Evolutionary conservation across 2,329 filamentous ascomycete genomes (phyloP), one percentile per base, ranked within the genome.

Genomic region (Fusarium setosum): DNA sequence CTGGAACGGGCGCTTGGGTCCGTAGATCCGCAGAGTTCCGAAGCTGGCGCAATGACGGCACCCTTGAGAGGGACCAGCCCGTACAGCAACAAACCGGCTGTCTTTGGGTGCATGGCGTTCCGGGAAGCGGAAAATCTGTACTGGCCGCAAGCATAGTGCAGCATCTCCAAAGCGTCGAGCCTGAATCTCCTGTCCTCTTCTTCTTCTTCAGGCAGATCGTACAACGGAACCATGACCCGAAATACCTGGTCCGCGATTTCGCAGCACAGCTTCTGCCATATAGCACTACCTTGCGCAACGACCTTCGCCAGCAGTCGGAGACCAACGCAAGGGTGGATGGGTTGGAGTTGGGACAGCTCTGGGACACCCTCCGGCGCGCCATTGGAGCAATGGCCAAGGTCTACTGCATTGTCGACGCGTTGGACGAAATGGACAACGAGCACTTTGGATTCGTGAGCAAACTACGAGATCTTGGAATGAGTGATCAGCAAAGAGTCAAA

Each of bases 381-480:
- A 37, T 37, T 11, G 35, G 35, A 37, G 35, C 35, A 15, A 37
- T 37, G 35, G 32, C 18, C 13, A 54, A 38, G 24, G 78, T 75
- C 0, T 83, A 77, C 54, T 79, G 76, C 45, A 70, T 83, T 6
- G 75, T 72, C 0, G 81, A 83, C 59, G 81, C 80, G 1, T 70
- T 83, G 4, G 82, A 84, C 59, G 82, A 84, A 65, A 82, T 84
- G 76, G 77, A 80, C 50, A 24, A 67, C 13, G 77, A 70, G 0
- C 71, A 80, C 21, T 34, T 58, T 0, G 35, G 15, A 2, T 80
- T 82, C 32, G 60, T 82, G 3, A 47, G 72, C 5, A 44, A 59
- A 4, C 66, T 84, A 1, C 71, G 67, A 1, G 47, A 54, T 0
- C 68, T 83, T 2, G 76, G 75, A 2, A 54, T 69, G 6, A 72